Evolutionary conservation across 805 yeast genomes (phyloP).

Genomic region (Kluyveromyces starmeri): DNA sequence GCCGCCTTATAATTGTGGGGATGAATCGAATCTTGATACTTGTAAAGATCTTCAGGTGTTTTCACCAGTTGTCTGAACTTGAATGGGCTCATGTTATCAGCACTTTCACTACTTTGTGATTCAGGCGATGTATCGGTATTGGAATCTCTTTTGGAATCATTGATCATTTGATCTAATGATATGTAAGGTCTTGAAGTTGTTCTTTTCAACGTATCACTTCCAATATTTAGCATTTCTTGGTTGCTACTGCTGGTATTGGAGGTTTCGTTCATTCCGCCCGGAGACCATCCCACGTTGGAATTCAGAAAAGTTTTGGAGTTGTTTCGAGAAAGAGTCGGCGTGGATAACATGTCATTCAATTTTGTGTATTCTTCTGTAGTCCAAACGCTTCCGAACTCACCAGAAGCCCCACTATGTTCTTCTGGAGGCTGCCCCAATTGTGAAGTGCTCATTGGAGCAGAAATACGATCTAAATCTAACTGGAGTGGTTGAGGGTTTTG

Average conservation of each 20-base stretch:
- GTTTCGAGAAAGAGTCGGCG: slow-evolving; percentile 4
- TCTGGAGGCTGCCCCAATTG: too few species aligned
- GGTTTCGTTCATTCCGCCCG: slow-evolving; percentile 1
- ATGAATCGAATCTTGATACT: slow-evolving; percentile 12
- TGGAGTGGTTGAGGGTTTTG: too few species aligned
- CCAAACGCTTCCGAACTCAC: slow-evolving; percentile 44
- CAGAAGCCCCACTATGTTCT: too few species aligned
- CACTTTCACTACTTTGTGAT: neutral
- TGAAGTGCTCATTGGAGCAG: too few species aligned
- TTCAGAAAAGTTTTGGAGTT: slow-evolving; percentile 5
- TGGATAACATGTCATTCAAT: slow-evolving; percentile 14
- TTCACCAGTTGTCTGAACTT: slow-evolving; percentile 16
- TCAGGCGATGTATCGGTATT: slow-evolving; percentile 9
- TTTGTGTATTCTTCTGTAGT: slow-evolving; percentile 30
- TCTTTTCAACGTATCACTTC: neutral
- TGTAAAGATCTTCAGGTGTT: slow-evolving; percentile 17
- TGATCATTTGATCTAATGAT: slow-evolving; percentile 12
- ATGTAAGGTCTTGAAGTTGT: slow-evolving; percentile 18
- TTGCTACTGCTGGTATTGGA: neutral
- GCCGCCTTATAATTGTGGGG: slow-evolving; percentile 21
- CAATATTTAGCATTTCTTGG: neutral
- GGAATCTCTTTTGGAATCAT: neutral
- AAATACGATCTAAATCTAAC: too few species aligned
- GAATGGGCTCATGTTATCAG: slow-evolving; percentile 12
- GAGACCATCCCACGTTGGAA: slow-evolving; percentile 2